Percentiles rank a stretch among this genome's conserved stretches.
phyloP scores from a whole-genome alignment of 345 rosid genomes.

The Citrus maxima region DNA sequence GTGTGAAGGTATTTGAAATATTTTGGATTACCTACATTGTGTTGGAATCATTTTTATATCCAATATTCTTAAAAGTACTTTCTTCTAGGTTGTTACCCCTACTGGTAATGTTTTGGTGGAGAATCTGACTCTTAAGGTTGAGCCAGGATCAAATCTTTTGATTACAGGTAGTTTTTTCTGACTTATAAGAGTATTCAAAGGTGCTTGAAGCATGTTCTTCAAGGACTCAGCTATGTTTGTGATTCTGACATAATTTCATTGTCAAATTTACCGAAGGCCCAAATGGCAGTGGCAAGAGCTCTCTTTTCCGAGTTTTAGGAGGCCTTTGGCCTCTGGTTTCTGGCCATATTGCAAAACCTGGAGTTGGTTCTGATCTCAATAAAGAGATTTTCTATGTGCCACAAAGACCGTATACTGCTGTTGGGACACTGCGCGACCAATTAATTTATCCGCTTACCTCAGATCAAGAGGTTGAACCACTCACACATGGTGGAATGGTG shows the following conservation, averaged over 20 bases:
- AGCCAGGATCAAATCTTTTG: constrained; percentile 90
- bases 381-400: constrained; percentile 98
- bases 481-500: constrained; percentile 72
- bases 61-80: constrained; percentile 18
- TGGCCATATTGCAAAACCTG: constrained; percentile 95
- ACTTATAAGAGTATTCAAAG: constrained; percentile 8
- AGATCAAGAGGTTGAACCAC: constrained; percentile 65
- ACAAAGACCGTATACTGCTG: constrained; percentile 97
- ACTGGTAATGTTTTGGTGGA: constrained; percentile 88
- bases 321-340: constrained; percentile 98
- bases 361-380: constrained; percentile 97
- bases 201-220: not conserved
- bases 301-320: constrained; percentile 97
- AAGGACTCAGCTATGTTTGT: not conserved
- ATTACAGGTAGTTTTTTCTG: constrained; percentile 74
- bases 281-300: constrained; percentile 99
- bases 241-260: not conserved
- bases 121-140: constrained; percentile 83
- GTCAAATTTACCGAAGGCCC: constrained; percentile 60
- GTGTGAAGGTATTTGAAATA: constrained; percentile 73
- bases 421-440: constrained; percentile 97
- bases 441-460: constrained; percentile 92
- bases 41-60: constrained; percentile 7
- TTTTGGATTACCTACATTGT: not conserved
- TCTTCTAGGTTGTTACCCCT: constrained; percentile 91